Base-by-base conservation (phyloP, 1,284 basidiomycete species). In the Hymenochaete sp. region DNA sequence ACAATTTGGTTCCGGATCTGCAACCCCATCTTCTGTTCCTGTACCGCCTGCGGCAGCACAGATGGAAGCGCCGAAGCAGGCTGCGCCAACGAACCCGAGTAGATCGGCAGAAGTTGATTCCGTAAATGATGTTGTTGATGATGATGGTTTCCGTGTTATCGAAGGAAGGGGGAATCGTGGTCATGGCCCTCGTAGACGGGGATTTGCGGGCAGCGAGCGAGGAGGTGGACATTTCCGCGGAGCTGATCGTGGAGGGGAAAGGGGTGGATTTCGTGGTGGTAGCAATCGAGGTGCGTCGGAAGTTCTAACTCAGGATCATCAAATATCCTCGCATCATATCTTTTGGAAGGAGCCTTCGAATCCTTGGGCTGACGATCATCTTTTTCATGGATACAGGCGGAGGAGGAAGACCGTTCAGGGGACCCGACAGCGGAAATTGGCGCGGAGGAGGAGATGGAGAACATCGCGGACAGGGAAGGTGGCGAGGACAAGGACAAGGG, bases 131-230 rank as follows among this genome's bases (percentile, higher is more conserved):
- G n/a, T n/a, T n/a, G n/a, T n/a, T 7, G 79, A 76, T 26, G 75
- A 78, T 0, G 82, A 84, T 35, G 81, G 81, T 0, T 85, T 86
- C 59, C 74, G 63, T 4, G 68, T 67, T 42, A 62, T 73, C 13
- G 63, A 64, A 31, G 62, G 68, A 45, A 66, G 65, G 22, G 57
- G 64, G 19, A 59, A 59, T 2, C 58, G 61, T 54, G 57, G 14
- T 31, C 50, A 39, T 26, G 50, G 33, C 44, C 55, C 48, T 24
- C 56, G 58, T 6, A 54, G 52, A 49, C 51, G 59, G 25, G 60
- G 52, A 19, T 65, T 65, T 42, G 59, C 70, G 44, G 68, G 71
- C 53, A 57, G 59, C 11, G 53, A 59, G 45, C 65, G 67, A 27
- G 64, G 68, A 42, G 65, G 66, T 18, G n/a, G n/a, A n/a, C n/a